phyloP scores from a whole-genome alignment of 148 eudicot genomes.

The Rhododendron ovatum region DNA sequence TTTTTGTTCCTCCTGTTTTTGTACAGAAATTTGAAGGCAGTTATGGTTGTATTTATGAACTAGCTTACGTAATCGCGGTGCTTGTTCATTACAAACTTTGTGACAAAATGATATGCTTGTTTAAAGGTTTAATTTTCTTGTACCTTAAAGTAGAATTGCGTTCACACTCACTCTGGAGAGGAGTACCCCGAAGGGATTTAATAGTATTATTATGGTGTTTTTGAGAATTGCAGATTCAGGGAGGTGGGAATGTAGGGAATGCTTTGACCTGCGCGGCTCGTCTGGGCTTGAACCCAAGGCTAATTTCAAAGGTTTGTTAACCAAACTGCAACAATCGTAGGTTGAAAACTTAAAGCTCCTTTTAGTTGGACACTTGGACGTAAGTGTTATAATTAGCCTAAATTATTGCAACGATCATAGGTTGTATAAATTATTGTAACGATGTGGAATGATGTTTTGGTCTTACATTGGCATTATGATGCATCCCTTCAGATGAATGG shows the following conservation, averaged over 20 bases:
- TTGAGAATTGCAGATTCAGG: slow-evolving; percentile 33
- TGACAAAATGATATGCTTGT: background rate
- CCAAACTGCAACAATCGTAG: background rate
- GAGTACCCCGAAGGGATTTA: too few relatives aligned
- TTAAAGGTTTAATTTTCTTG: background rate
- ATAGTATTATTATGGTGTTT: too few relatives aligned
- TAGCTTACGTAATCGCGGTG: background rate
- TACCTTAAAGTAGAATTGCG: background rate
- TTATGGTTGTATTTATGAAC: background rate
- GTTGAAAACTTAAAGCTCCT: background rate
- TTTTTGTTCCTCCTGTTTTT: background rate
- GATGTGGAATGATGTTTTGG: background rate
- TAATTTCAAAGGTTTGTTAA: slow-evolving; percentile 36
- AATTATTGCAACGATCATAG: too few relatives aligned
- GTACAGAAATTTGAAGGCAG: background rate
- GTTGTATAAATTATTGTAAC: background rate
- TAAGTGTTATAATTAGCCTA: background rate
- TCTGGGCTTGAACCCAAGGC: slow-evolving; percentile 38
- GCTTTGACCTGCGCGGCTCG: slow-evolving; percentile 52
- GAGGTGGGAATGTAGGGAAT: slow-evolving; percentile 58
- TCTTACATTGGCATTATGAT: background rate
- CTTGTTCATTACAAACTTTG: background rate
- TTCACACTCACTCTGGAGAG: background rate
- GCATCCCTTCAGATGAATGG: background rate
- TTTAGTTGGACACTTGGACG: background rate